These are phyloP conservation scores for Ceratocystis alfenasii DNA, from an alignment of 2,329 filamentous ascomycete species.

Conservation along the genomic window DNA sequence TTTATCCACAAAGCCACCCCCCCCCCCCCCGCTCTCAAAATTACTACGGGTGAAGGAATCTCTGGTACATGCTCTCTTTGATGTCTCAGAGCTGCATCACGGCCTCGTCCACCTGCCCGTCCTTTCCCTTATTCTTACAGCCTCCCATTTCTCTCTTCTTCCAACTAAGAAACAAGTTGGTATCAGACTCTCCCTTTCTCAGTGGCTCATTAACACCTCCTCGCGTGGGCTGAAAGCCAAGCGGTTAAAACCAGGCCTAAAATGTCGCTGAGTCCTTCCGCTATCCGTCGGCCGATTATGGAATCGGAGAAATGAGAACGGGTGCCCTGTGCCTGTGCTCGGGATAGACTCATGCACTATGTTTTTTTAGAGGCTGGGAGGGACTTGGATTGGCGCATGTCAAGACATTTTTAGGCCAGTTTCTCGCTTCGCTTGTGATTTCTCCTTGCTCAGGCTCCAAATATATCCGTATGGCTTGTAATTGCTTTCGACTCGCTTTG, in stretches of 20 bases:
- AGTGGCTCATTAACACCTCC: neutral
- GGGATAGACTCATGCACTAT: neutral
- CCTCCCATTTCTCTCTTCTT: neutral
- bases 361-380: neutral
- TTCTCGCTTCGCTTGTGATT: neutral
- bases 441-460: neutral
- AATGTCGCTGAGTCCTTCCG: neutral
- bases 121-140: neutral
- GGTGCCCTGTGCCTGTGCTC: neutral
- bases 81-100: slow-evolving; percentile 7
- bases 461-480: neutral
- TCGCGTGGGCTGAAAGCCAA: neutral
- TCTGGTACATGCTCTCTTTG: neutral
- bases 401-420: neutral
- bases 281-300: neutral
- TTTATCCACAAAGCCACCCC: neutral
- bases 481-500: neutral
- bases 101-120: neutral
- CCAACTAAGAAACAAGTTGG: neutral
- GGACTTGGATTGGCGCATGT: neutral
- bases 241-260: neutral
- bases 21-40: neutral
- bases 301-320: slow-evolving; percentile 6
- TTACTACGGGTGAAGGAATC: slow-evolving; percentile 9
- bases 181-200: neutral